Conservation (phyloP, 495 filamentous ascomycete genomes). For the Cladorrhinum samala region DNA sequence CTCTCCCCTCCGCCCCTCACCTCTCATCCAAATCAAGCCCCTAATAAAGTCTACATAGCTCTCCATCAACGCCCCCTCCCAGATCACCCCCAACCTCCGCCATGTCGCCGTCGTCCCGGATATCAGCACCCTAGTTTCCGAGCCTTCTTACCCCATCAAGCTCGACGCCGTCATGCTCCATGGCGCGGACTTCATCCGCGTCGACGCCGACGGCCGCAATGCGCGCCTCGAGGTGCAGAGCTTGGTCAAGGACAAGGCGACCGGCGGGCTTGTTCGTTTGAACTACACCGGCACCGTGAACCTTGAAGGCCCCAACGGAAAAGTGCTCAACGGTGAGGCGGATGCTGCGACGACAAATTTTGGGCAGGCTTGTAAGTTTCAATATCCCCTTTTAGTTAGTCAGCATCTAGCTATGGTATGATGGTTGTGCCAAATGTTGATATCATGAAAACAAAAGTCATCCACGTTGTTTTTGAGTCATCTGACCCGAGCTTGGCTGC, state of each 20-base stretch:
- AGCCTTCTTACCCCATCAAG: conserved; percentile 28
- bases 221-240: conserved; percentile 48
- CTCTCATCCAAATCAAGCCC: background rate
- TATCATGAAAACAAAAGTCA: conserved; percentile 42
- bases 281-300: conserved; percentile 47
- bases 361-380: conserved; percentile 50
- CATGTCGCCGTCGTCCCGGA: conserved; percentile 11
- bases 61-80: conserved; percentile 21
- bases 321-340: conserved; percentile 38
- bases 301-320: conserved; percentile 30
- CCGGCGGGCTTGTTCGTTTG: conserved; percentile 37
- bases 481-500: conserved; percentile 44
- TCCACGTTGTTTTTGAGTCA: conserved; percentile 49
- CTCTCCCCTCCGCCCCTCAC: background rate
- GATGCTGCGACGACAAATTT: conserved; percentile 48
- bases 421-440: no score
- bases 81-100: conserved; percentile 21
- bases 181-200: conserved; percentile 35
- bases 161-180: conserved; percentile 32
- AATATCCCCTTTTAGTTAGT: background rate
- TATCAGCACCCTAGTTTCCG: conserved; percentile 26
- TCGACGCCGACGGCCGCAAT: conserved; percentile 41
- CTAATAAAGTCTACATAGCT: no score
- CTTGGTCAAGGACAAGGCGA: conserved; percentile 35
- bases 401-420: no score